Base-by-base conservation (phyloP, 75 land plant genomes). In the Chamaecyparis obtusa region DNA sequence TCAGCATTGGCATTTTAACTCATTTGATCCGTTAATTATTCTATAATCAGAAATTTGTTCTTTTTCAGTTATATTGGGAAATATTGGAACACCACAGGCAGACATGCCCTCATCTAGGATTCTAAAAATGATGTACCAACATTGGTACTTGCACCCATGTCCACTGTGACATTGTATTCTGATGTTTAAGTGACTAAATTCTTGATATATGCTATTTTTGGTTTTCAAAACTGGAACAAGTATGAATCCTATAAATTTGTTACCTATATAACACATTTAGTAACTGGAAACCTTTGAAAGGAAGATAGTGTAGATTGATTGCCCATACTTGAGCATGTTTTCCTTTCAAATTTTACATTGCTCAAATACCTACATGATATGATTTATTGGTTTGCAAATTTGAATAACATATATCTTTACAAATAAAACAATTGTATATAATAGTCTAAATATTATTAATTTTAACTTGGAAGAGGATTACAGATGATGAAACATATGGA, bases 371-470 rank as follows among this genome's bases (percentile, higher is more conserved):
- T 7, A 15, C 49, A 11, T 46, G 33, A n/a, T 51, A 81, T 81
- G 32, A 24, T 81, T 46, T 9, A 81, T 46, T n/a, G 51, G 33
- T 81, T 81, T 81, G 83, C 51, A 21, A 78, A 3, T 78, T 27
- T 41, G 81, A 78, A 41, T 78, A 39, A 41, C 43, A 77, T 44
- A 24, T 44, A 80, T 80, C 14, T 81, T 81, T 81, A 43, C 10
- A 46, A 78, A 46, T 46, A 81, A 81, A 46, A 3, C 32, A 81
- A 46, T 30, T 46, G 27, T 81, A 46, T 49, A n/a, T 81, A 51
- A n/a, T 46, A 43, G 83, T 81, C 51, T 81, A 51, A 81, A 81
- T 46, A 81, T 46, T 41, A 80, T 39, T 44, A 80, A 79, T 39
- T 78, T 41, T 17, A 43, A 79, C 24, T 41, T 79, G 83, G 83